phyloP scores from a whole-genome alignment of 495 filamentous ascomycete genomes.

The Clavariopsis aquatica region DNA sequence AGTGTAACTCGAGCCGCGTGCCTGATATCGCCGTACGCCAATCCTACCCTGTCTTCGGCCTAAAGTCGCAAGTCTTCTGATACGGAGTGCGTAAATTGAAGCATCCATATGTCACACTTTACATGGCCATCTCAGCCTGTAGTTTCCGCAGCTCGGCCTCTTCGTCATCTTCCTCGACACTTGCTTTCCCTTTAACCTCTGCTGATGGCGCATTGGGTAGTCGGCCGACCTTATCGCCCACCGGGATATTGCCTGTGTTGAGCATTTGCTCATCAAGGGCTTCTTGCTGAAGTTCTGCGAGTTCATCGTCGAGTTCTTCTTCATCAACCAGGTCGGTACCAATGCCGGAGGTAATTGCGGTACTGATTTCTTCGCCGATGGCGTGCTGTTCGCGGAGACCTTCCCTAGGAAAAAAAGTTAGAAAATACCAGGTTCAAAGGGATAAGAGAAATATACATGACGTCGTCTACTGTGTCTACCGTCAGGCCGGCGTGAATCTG shows the following conservation, averaged over 20 bases:
- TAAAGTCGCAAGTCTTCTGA: neutral
- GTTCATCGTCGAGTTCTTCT: constrained; percentile 73
- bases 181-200: constrained; percentile 63
- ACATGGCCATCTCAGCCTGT: constrained; percentile 98
- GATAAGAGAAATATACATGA: constrained; percentile 78
- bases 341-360: constrained; percentile 72
- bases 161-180: constrained; percentile 83
- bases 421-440: no score
- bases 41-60: neutral
- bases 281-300: constrained; percentile 80
- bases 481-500: constrained; percentile 86
- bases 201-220: constrained; percentile 71
- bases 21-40: constrained; percentile 2
- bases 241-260: constrained; percentile 75
- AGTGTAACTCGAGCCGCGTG: neutral
- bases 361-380: constrained; percentile 87
- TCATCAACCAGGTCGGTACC: constrained; percentile 80
- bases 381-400: constrained; percentile 88
- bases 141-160: constrained; percentile 92
- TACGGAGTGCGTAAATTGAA: neutral
- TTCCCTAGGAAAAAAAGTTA: no score
- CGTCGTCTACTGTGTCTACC: constrained; percentile 88
- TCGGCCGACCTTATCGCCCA: constrained; percentile 67
- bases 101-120: constrained; percentile 16
- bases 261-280: constrained; percentile 93